Evolutionary conservation across 2,329 filamentous ascomycete species (phyloP).

Genomic region (Colletotrichum liriopes): DNA sequence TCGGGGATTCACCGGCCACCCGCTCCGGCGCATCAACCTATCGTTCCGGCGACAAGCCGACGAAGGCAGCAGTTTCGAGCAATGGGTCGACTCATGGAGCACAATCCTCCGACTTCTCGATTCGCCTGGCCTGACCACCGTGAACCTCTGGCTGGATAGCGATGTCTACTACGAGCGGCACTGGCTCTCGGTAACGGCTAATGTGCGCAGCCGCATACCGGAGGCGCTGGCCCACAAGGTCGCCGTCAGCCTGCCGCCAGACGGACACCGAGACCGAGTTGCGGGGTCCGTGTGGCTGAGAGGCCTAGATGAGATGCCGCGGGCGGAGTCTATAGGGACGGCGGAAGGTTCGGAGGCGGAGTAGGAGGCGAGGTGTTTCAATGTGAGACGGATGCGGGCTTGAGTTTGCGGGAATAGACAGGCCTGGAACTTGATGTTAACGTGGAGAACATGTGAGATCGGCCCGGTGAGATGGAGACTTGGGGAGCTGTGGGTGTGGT

Average conservation of each 20-base stretch:
- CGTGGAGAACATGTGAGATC: slow-evolving; percentile 15
- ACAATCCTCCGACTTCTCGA: slow-evolving; percentile 19
- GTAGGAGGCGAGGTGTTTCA: slow-evolving; percentile 18
- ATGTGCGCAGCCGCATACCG: slow-evolving; percentile 34
- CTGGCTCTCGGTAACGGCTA: slow-evolving; percentile 33
- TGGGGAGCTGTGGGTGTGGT: neutral
- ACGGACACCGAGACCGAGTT: slow-evolving; percentile 30
- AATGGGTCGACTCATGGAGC: slow-evolving; percentile 33
- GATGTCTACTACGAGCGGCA: slow-evolving; percentile 35
- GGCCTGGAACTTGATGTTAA: slow-evolving; percentile 13
- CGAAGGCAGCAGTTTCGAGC: slow-evolving; percentile 26
- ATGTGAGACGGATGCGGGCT: slow-evolving; percentile 20
- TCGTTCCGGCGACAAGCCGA: slow-evolving; percentile 23
- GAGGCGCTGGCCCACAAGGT: slow-evolving; percentile 35
- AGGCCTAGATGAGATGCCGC: slow-evolving; percentile 3
- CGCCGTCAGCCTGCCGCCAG: slow-evolving; percentile 37
- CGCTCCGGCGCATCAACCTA: slow-evolving; percentile 32
- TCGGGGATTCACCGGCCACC: neutral
- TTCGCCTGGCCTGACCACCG: slow-evolving; percentile 1
- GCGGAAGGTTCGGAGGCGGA: neutral
- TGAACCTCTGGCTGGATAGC: slow-evolving; percentile 37
- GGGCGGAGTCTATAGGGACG: neutral
- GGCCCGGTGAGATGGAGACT: slow-evolving; percentile 15
- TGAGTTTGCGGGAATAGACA: neutral
- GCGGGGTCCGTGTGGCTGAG: slow-evolving; percentile 20